Conservation (phyloP, 345 rosid genomes). For the Euphorbia peplus region DNA sequence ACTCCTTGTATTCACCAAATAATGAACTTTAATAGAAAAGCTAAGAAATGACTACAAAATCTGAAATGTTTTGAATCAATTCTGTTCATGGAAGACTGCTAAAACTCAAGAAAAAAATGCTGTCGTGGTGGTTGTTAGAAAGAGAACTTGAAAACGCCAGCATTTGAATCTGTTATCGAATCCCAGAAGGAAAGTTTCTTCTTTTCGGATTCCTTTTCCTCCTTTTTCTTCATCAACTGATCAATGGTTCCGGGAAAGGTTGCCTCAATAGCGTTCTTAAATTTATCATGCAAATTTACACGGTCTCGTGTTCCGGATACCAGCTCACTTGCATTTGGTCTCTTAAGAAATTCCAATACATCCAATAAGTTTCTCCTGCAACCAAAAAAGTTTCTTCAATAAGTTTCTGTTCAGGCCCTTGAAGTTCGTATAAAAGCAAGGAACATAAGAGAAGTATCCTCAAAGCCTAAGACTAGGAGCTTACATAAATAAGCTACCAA, state of each 20-base stretch:
- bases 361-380: constrained; percentile 85
- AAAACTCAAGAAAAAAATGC: background rate
- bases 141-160: constrained; percentile 74
- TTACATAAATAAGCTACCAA: no score
- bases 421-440: background rate
- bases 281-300: constrained; percentile 70
- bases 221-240: constrained; percentile 49
- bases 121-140: constrained; percentile 31
- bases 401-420: background rate
- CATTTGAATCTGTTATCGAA: constrained; percentile 60
- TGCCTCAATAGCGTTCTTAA: constrained; percentile 62
- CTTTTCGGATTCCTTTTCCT: constrained; percentile 46
- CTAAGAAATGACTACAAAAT: no score
- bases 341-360: constrained; percentile 79
- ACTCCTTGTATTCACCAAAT: no score
- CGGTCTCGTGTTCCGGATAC: constrained; percentile 89
- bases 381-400: background rate
- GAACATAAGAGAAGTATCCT: no score
- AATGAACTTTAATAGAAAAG: no score
- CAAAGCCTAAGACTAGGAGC: no score
- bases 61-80: constrained; percentile 15
- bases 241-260: constrained; percentile 59
- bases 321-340: constrained; percentile 74
- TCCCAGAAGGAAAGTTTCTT: constrained; percentile 80
- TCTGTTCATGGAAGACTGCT: background rate